phyloP scores from a whole-genome alignment of 169 alveolate genomes.

The Plasmodium relictum region DNA sequence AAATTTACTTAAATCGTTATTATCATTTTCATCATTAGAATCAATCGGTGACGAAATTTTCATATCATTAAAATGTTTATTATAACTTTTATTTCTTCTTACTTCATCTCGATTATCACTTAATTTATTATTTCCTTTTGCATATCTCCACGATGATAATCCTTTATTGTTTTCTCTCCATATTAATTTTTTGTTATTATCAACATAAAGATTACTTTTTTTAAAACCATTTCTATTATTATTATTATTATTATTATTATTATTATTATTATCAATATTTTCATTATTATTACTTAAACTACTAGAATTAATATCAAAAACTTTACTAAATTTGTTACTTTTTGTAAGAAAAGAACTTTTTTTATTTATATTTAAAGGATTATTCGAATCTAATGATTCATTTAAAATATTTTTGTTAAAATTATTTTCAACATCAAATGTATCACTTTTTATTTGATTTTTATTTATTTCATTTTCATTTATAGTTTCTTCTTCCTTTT shows the following conservation, averaged over 20 bases:
- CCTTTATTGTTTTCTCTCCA: slow-evolving; percentile 14
- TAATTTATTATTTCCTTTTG: neutral
- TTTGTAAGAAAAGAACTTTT: slow-evolving; percentile 18
- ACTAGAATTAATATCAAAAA: neutral
- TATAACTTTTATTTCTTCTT: slow-evolving; percentile 10
- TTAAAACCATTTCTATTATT: slow-evolving; percentile 1
- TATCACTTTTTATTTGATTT: slow-evolving; percentile 26
- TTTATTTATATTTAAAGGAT: slow-evolving; percentile 4
- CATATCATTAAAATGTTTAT: slow-evolving; percentile 10
- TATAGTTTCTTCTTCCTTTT: neutral
- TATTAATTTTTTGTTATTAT: slow-evolving; percentile 16
- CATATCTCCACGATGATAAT: slow-evolving; percentile 8
- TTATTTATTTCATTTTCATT: slow-evolving; percentile 2
- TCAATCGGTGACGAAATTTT: neutral
- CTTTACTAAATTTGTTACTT: slow-evolving; percentile 12
- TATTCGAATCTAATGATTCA: slow-evolving; percentile 21
- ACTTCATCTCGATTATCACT: slow-evolving; percentile 4
- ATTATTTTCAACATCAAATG: slow-evolving; percentile 15
- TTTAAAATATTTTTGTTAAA: slow-evolving; percentile 6
- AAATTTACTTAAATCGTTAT: neutral
- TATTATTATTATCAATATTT: neutral
- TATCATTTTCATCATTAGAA: neutral
- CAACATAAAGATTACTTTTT: neutral
- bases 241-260: neutral
- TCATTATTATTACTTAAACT: neutral